These are phyloP conservation scores for Ophiostoma pallidulum DNA, from an alignment of 2,329 filamentous ascomycete species.

Conservation along the genomic window DNA sequence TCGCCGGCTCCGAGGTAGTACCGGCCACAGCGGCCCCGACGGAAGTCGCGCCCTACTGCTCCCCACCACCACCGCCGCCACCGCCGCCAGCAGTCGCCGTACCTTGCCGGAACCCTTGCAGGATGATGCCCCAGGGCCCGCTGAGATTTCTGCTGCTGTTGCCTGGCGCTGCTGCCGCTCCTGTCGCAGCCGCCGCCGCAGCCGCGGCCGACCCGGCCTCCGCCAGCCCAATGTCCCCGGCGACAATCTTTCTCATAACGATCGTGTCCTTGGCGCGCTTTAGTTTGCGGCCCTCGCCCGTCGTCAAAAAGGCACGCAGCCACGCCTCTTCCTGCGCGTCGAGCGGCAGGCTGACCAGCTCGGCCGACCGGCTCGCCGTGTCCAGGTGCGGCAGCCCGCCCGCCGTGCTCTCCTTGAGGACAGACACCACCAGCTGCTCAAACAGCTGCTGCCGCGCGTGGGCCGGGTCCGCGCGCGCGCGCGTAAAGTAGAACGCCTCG, in stretches of 20 bases:
- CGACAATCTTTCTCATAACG: slow-evolving; percentile 62
- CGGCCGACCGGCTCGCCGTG: slow-evolving; percentile 48
- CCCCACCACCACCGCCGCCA: slow-evolving; percentile 28
- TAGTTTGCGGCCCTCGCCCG: slow-evolving; percentile 54
- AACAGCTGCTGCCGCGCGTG: slow-evolving; percentile 56
- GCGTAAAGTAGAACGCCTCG: slow-evolving; percentile 65
- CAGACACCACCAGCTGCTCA: slow-evolving; percentile 51
- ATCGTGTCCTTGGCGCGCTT: slow-evolving; percentile 63
- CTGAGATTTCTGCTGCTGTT: slow-evolving; percentile 30
- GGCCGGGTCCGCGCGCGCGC: slow-evolving; percentile 53
- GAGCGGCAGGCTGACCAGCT: slow-evolving; percentile 67
- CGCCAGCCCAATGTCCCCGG: slow-evolving; percentile 46
- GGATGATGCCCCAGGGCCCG: slow-evolving; percentile 39
- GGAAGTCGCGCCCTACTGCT: slow-evolving; percentile 12
- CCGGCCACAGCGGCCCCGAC: not conserved
- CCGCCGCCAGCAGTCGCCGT: slow-evolving; percentile 20
- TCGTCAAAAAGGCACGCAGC: slow-evolving; percentile 60
- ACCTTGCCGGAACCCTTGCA: slow-evolving; percentile 43
- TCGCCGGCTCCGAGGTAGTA: no score
- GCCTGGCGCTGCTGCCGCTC: no score
- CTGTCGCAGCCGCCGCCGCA: no score
- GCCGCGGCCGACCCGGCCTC: no score
- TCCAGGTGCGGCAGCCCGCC: slow-evolving; percentile 18
- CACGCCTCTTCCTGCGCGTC: slow-evolving; percentile 60
- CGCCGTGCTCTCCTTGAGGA: slow-evolving; percentile 34